Conservation (phyloP, 1,139 yeast genomes). For the Debaryomyces fabryi region DNA sequence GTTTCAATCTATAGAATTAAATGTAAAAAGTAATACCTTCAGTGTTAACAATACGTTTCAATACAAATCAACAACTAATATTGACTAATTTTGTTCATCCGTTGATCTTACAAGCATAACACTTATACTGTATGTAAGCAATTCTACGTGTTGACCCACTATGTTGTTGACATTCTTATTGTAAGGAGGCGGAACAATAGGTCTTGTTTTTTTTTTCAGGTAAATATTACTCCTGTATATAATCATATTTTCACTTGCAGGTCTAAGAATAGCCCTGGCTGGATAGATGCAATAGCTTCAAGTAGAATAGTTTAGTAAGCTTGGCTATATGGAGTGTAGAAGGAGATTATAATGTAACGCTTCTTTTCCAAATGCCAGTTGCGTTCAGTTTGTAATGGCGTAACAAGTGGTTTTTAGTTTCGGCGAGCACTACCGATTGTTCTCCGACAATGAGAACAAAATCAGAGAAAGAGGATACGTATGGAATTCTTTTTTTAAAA, state of each 20-base stretch:
- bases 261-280: background rate
- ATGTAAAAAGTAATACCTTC: background rate
- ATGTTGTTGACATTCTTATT: slow-evolving; percentile 4
- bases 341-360: background rate
- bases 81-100: background rate
- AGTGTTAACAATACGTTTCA: background rate
- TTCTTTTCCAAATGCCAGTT: background rate
- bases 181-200: slow-evolving; percentile 5
- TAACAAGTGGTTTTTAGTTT: background rate
- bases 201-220: background rate
- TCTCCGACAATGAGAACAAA: too few species aligned
- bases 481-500: too few species aligned
- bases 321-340: background rate
- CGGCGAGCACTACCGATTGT: too few species aligned
- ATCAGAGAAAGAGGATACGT: too few species aligned
- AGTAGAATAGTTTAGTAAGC: background rate
- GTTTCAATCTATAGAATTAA: background rate
- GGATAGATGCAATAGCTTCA: background rate
- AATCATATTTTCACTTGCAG: slow-evolving; percentile 2
- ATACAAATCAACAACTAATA: slow-evolving; percentile 5
- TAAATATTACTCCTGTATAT: slow-evolving; percentile 10
- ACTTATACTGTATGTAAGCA: slow-evolving; percentile 6
- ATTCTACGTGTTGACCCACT: background rate
- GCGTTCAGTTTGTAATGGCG: background rate
- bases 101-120: slow-evolving; percentile 1